These are phyloP conservation scores for Dimargaris verticillata DNA, from an alignment of 192 early-diverging fungal species.

Conservation along the genomic window DNA sequence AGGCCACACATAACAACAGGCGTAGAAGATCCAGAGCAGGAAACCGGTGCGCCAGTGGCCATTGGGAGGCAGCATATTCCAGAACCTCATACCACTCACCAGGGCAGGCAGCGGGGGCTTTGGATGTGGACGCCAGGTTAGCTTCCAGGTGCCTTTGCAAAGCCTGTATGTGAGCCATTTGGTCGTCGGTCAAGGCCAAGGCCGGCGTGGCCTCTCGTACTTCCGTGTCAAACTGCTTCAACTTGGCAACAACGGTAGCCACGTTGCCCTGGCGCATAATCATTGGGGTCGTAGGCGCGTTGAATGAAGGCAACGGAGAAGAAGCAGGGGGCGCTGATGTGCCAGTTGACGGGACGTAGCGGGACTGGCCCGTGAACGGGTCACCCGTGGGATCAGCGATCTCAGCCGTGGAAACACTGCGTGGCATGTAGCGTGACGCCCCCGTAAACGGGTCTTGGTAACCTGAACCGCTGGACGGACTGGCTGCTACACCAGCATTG, in stretches of 20 bases:
- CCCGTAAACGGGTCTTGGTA: constrained; percentile 18
- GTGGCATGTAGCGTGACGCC: constrained; percentile 5
- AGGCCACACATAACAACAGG: constrained; percentile 36
- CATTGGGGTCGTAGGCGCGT: constrained; percentile 27
- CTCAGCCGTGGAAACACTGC: not conserved
- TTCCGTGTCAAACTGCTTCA: constrained; percentile 48
- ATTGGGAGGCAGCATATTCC: constrained; percentile 34
- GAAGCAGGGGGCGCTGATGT: not conserved
- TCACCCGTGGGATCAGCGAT: not conserved
- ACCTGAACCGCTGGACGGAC: constrained; percentile 2
- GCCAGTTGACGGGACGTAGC: constrained; percentile 13
- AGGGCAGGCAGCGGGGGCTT: constrained; percentile 14
- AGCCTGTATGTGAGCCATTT: constrained; percentile 13
- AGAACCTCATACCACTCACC: constrained; percentile 27
- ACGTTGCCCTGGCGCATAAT: constrained; percentile 56
- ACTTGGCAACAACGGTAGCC: constrained; percentile 54
- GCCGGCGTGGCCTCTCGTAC: constrained; percentile 14
- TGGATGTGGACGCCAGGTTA: not conserved
- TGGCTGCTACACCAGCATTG: constrained; percentile 53
- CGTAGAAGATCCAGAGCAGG: constrained; percentile 78
- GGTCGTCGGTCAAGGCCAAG: constrained; percentile 11
- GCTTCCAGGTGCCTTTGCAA: not conserved
- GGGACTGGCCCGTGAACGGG: not conserved
- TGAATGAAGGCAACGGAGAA: not conserved
- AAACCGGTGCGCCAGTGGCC: constrained; percentile 56